phyloP scores from a whole-genome alignment of 208 protist genomes.

The Angomonas deanei region DNA sequence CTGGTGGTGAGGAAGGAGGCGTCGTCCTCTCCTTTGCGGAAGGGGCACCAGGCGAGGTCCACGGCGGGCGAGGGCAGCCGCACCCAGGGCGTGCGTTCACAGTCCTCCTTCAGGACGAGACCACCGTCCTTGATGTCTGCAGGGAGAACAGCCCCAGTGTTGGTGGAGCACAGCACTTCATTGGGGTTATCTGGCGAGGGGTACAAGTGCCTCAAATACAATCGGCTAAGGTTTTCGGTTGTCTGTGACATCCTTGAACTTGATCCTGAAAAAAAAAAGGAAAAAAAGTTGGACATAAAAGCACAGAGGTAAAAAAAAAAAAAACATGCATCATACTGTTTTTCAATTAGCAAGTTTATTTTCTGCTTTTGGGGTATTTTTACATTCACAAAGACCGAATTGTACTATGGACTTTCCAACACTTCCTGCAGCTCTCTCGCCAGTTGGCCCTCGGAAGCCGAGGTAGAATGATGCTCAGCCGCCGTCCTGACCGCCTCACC shows the following conservation, averaged over 20 bases:
- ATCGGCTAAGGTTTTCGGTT: slow-evolving; percentile 12
- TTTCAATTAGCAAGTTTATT: neutral
- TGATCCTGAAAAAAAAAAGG: neutral
- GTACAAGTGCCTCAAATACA: slow-evolving; percentile 43
- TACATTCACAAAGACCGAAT: no score
- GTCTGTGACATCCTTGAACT: neutral
- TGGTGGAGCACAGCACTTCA: slow-evolving; percentile 44
- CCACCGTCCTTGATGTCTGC: neutral
- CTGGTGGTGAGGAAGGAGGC: slow-evolving; percentile 56
- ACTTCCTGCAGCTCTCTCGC: slow-evolving; percentile 16
- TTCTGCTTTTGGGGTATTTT: neutral
- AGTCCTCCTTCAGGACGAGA: neutral
- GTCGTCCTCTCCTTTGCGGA: slow-evolving; percentile 38
- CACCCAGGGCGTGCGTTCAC: slow-evolving; percentile 19
- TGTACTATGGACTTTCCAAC: no score
- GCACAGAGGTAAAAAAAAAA: neutral
- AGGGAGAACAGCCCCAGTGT: slow-evolving; percentile 15
- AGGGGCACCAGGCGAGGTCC: slow-evolving; percentile 73
- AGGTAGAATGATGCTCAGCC: neutral
- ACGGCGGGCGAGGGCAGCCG: slow-evolving; percentile 56
- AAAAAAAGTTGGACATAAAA: slow-evolving; percentile 2
- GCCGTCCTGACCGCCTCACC: slow-evolving; percentile 12
- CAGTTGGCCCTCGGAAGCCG: slow-evolving; percentile 7
- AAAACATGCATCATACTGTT: neutral
- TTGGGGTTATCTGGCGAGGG: slow-evolving; percentile 41